Evolutionary conservation across 208 protist genomes (phyloP).

Genomic region (Angomonas desouzai): DNA sequence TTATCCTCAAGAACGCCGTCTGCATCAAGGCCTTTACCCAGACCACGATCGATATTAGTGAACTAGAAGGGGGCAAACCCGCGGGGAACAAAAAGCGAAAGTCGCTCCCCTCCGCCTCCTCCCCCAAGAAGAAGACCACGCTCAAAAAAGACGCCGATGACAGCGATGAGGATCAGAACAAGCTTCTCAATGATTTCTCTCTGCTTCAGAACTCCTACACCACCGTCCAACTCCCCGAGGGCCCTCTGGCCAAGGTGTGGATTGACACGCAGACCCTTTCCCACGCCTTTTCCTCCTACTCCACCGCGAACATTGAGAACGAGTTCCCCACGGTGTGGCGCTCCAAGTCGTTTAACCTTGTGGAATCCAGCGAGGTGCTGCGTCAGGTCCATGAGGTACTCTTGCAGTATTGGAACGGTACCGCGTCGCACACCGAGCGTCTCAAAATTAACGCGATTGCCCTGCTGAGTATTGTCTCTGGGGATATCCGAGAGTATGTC

Average conservation of each 20-base stretch:
- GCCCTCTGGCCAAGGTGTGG: constrained; percentile 63
- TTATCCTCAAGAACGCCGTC: constrained; percentile 47
- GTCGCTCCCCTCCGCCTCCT: neutral
- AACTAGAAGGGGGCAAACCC: neutral
- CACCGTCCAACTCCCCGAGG: constrained; percentile 32
- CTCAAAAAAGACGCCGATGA: constrained; percentile 8
- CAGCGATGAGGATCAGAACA: constrained; percentile 11
- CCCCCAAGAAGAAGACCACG: neutral
- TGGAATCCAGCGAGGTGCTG: constrained; percentile 72
- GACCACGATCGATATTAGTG: constrained; percentile 22
- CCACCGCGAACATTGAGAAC: constrained; percentile 48
- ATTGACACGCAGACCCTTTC: constrained; percentile 64
- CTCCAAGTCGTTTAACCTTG: constrained; percentile 69
- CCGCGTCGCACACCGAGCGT: constrained; percentile 41
- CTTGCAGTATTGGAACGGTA: constrained; percentile 59
- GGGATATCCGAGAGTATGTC: constrained; percentile 82
- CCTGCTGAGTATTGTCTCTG: constrained; percentile 79
- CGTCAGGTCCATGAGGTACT: constrained; percentile 57
- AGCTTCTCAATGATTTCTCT: constrained; percentile 24
- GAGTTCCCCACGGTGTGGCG: constrained; percentile 81
- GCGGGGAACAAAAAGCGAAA: neutral
- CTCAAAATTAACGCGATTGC: constrained; percentile 66
- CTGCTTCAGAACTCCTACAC: constrained; percentile 50
- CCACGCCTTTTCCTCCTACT: constrained; percentile 67
- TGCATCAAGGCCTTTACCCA: constrained; percentile 75